A percentile compares a stretch with the other conserved stretches of the same genome.
Conservation (phyloP, 176 grass and related monocot species). For the Bonia amplexicaulis region DNA sequence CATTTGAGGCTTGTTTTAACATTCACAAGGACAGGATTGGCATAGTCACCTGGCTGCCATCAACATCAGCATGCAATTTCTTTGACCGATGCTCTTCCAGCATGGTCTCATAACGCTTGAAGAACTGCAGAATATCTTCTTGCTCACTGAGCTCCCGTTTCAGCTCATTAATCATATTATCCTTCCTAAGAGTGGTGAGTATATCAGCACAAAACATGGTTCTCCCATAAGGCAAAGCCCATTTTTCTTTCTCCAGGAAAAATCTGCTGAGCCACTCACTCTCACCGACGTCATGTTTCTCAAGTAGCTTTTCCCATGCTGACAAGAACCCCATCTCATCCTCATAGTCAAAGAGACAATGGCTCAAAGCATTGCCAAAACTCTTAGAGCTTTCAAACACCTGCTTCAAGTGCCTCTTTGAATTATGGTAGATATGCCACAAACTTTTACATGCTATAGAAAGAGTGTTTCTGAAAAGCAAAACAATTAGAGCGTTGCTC, state of each 20-base stretch:
- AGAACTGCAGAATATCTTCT: constrained; percentile 67
- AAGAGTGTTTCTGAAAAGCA: neutral
- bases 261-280: constrained; percentile 64
- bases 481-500: neutral
- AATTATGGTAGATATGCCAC: constrained; percentile 82
- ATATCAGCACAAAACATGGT: constrained; percentile 69
- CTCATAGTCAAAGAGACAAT: constrained; percentile 77
- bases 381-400: constrained; percentile 66
- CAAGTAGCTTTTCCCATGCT: constrained; percentile 64
- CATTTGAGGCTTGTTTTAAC: constrained; percentile 72
- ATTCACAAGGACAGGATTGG: constrained; percentile 69
- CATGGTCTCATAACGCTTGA: constrained; percentile 66
- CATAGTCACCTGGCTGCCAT: constrained; percentile 47
- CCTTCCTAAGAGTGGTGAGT: constrained; percentile 63
- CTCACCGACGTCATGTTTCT: constrained; percentile 57
- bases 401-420: constrained; percentile 60
- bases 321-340: constrained; percentile 71
- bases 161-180: constrained; percentile 58
- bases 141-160: constrained; percentile 64
- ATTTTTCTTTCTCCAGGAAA: constrained; percentile 65
- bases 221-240: constrained; percentile 68
- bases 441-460: constrained; percentile 19
- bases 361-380: constrained; percentile 72
- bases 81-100: constrained; percentile 63
- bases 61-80: constrained; percentile 63